phyloP scores from a whole-genome alignment of 2,329 filamentous ascomycete genomes.

The Ploettnerulaceae sp. region DNA sequence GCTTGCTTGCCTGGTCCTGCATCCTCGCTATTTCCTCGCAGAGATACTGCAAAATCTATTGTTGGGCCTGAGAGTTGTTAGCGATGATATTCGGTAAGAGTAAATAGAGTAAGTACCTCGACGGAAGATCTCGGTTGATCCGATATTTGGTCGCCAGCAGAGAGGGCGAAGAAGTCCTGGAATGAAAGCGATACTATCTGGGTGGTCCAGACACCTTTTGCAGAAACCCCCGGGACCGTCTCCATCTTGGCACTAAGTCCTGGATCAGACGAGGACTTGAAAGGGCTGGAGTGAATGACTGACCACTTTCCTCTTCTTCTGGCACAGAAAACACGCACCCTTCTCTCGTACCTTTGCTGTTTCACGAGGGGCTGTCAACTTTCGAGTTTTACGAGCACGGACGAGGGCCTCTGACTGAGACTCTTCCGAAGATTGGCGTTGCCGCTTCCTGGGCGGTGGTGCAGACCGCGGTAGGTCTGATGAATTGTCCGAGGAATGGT shows the following conservation, averaged over 20 bases:
- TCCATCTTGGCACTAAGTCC: slow-evolving; percentile 13
- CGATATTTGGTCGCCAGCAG: slow-evolving; percentile 17
- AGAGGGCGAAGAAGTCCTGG: slow-evolving; percentile 14
- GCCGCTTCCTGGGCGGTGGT: slow-evolving; percentile 27
- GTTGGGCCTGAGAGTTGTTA: slow-evolving; percentile 11
- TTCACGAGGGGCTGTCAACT: slow-evolving; percentile 6
- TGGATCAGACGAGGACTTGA: not conserved
- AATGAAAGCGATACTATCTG: slow-evolving; percentile 6
- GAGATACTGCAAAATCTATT: slow-evolving; percentile 13
- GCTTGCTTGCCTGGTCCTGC: slow-evolving; percentile 15
- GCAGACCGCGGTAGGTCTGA: not conserved
- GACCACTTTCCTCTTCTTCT: slow-evolving; percentile 14
- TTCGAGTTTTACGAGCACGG: slow-evolving; percentile 13
- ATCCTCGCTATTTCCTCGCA: slow-evolving; percentile 14
- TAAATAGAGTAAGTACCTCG: slow-evolving; percentile 7
- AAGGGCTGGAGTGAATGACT: not conserved
- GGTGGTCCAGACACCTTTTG: slow-evolving; percentile 6
- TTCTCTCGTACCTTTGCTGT: slow-evolving; percentile 16
- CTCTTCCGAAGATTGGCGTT: slow-evolving; percentile 6
- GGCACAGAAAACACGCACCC: slow-evolving; percentile 13
- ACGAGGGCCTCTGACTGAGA: slow-evolving; percentile 8
- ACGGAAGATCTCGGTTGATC: slow-evolving; percentile 13
- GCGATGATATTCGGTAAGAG: not conserved
- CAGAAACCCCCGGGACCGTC: slow-evolving; percentile 11
- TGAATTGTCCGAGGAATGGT: not conserved